Evolutionary conservation across 2,329 filamentous ascomycete genomes (phyloP).

Genomic region (Pseudocercospora fuligena): DNA sequence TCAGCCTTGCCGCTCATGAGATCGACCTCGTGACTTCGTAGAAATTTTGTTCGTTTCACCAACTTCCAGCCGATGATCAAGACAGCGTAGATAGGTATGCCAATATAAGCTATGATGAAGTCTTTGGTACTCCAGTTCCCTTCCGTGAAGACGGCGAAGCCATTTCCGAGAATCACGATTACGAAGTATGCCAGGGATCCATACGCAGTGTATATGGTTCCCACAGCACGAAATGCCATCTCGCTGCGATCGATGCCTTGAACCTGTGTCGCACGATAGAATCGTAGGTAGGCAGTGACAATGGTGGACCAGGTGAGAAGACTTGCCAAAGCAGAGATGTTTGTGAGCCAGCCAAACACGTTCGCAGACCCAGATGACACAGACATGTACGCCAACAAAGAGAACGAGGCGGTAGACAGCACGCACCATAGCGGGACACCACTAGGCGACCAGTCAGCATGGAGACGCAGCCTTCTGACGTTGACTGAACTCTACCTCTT

Average conservation of each 20-base stretch:
- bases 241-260: constrained; percentile 45
- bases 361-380: constrained; percentile 46
- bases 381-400: constrained; percentile 44
- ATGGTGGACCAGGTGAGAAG: constrained; percentile 34
- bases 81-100: constrained; percentile 45
- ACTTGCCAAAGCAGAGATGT: constrained; percentile 33
- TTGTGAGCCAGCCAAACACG: constrained; percentile 31
- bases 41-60: constrained; percentile 39
- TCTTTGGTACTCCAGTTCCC: constrained; percentile 37
- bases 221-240: constrained; percentile 33
- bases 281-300: constrained; percentile 53
- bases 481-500: constrained; percentile 58
- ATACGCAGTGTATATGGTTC: constrained; percentile 29
- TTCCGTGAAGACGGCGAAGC: constrained; percentile 38
- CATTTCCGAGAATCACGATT: constrained; percentile 28
- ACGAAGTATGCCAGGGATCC: constrained; percentile 33
- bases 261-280: constrained; percentile 48
- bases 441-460: not conserved
- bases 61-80: constrained; percentile 47
- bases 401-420: constrained; percentile 44
- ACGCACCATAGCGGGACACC: constrained; percentile 45
- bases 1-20: constrained; percentile 52
- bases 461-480: not conserved
- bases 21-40: constrained; percentile 46
- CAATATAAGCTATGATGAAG: constrained; percentile 49